phyloP scores from a whole-genome alignment of 495 filamentous ascomycete genomes.

The Recurvomyces mirabilis region DNA sequence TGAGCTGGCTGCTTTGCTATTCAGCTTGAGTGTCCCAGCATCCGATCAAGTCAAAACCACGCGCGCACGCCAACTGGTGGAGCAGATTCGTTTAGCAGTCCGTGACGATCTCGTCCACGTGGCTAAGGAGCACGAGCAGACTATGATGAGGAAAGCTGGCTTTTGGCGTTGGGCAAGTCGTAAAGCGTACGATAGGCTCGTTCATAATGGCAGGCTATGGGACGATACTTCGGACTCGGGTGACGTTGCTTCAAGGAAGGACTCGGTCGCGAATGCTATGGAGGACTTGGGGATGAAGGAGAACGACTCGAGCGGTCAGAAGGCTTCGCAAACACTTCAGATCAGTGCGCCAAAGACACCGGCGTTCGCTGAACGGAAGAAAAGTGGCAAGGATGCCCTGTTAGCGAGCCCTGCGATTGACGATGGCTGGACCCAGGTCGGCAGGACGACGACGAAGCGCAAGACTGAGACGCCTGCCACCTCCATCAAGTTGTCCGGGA shows the following conservation, averaged over 20 bases:
- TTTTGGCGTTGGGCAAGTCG: conserved; percentile 19
- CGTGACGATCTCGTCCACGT: conserved; percentile 7
- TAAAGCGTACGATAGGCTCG: conserved; percentile 13
- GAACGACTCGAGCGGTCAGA: background rate
- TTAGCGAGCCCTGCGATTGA: no score
- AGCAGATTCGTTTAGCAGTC: conserved; percentile 1
- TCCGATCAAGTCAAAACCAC: background rate
- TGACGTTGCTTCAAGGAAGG: background rate
- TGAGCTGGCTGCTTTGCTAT: conserved; percentile 6
- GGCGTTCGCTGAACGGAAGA: background rate
- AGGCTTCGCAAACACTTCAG: no score
- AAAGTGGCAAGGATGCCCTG: no score
- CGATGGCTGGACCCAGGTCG: conserved; percentile 4
- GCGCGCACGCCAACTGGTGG: background rate
- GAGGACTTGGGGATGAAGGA: background rate
- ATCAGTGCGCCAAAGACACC: no score
- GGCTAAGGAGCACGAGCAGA: conserved; percentile 8
- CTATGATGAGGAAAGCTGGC: conserved; percentile 10
- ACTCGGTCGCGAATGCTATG: conserved; percentile 1
- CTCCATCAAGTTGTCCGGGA: background rate
- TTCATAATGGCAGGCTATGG: conserved; percentile 16
- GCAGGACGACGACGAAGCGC: background rate
- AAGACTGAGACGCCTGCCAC: background rate
- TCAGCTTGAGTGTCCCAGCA: background rate
- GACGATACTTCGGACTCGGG: background rate